Percentiles rank a stretch among this genome's conserved stretches.
Evolutionary conservation across 352 stramenopile genomes (phyloP).

Genomic region (Saprolegnia diclina): DNA sequence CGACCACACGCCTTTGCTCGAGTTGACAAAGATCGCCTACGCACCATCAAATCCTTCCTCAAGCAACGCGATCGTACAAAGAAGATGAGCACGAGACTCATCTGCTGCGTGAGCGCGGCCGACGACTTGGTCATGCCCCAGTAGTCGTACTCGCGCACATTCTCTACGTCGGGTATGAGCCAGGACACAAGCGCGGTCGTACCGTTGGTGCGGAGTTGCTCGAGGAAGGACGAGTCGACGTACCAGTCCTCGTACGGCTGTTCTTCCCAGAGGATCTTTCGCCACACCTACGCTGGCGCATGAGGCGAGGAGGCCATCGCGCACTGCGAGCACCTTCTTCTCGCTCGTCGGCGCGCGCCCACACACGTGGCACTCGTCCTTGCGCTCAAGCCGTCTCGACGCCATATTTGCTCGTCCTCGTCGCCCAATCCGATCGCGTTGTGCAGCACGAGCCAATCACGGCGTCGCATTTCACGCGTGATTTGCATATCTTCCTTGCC

Average conservation of each 20-base stretch:
- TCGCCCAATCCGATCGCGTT: background rate
- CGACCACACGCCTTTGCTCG: conserved; percentile 50
- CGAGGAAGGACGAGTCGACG: conserved; percentile 83
- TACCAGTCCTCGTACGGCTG: conserved; percentile 89
- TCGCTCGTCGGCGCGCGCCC: background rate
- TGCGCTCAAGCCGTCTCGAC: background rate
- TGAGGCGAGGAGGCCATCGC: background rate
- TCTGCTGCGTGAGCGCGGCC: conserved; percentile 83
- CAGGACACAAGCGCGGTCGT: conserved; percentile 4
- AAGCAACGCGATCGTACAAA: conserved; percentile 50
- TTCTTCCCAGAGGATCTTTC: conserved; percentile 82
- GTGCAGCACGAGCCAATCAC: background rate
- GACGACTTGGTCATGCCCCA: conserved; percentile 78
- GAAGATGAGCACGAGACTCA: conserved; percentile 84
- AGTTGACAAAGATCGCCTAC: conserved; percentile 71
- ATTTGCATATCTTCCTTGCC: conserved; percentile 31
- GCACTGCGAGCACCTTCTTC: conserved; percentile 8
- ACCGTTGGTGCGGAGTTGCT: conserved; percentile 89
- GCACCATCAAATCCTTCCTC: conserved; percentile 5
- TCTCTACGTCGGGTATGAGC: conserved; percentile 37
- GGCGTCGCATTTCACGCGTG: conserved; percentile 59
- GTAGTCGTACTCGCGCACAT: conserved; percentile 79
- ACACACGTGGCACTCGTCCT: conserved; percentile 10
- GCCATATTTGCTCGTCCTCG: background rate
- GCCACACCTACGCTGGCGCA: conserved; percentile 38